Base-by-base conservation (phyloP, 805 yeast genomes). In the Metschnikowia anglica region DNA sequence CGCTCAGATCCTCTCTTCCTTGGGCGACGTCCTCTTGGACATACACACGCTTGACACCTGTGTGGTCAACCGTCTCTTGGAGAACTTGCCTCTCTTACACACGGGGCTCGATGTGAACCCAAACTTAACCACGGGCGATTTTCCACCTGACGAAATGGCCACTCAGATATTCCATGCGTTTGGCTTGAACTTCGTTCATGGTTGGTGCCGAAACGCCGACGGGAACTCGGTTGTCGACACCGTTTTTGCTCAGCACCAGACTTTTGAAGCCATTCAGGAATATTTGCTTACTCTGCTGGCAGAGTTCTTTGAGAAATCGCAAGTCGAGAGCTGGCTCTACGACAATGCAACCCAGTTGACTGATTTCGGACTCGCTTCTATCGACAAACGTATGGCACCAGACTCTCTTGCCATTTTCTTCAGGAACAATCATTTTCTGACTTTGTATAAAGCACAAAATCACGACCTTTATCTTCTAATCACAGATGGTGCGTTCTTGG, bases 391-490 rank as follows among this genome's bases (percentile, higher is more conserved):
- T 3, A 58, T 87, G 20, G 57, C 62, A 1, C 72, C 74, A 12
- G 81, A 81, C 31, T 74, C 81, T 5, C 72, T 82, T 42, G 77
- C 82, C 1, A 80, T 91, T 0, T 76, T 91, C 48, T 93, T 90
- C 68, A 74, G 97, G 56, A 91, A 93, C 62, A 90, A 93, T 61
- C 97, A 89, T 61, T 91, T 87, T 63, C 77, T 77, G 49, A 88
- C 97, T 0, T 59, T 90, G 9, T 76, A 71, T 52, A 82, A 81
- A 55, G 65, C 63, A 30, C 70, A 70, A 21, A 72, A 72, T 41
- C 53, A 57, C 33, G 72, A 62, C 30, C 66, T 91, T 24, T 88
- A 77, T 56, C 62, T 78, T 4, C 68, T 91, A 20, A 83, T 86
- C 2, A 86, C 93, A 1, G 97, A 93, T 58, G 66, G 73, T 12